Evolutionary conservation across 345 rosid species (phyloP).

Genomic region (Sonneratia caseolaris): DNA sequence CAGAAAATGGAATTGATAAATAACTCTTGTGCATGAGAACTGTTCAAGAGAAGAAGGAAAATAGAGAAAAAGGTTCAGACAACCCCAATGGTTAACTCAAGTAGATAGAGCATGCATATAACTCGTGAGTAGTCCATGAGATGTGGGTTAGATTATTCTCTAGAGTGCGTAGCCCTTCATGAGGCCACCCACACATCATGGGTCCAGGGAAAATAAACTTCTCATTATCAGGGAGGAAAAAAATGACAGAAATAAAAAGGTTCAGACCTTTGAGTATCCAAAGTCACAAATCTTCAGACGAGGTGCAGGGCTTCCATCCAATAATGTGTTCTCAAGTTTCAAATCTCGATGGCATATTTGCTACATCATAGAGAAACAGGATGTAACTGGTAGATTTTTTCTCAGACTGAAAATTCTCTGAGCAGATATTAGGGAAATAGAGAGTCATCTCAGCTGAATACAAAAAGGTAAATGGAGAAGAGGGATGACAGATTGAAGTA

Average conservation of each 20-base stretch:
- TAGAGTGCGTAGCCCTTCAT: too few relatives aligned
- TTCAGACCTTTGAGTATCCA: conserved; percentile 94
- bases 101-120: too few relatives aligned
- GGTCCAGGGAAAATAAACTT: too few relatives aligned
- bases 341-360: conserved; percentile 97
- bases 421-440: neutral
- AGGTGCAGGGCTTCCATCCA: conserved; percentile 97
- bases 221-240: too few relatives aligned
- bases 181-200: too few relatives aligned
- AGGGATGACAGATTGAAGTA: conserved; percentile 14
- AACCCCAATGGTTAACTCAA: too few relatives aligned
- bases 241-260: neutral
- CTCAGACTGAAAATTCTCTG: neutral
- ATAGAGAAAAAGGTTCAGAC: too few relatives aligned
- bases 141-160: too few relatives aligned
- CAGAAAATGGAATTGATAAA: neutral
- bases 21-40: neutral
- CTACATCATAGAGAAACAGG: conserved; percentile 19
- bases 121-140: too few relatives aligned
- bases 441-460: neutral
- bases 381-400: neutral
- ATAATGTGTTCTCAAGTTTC: conserved; percentile 84
- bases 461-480: neutral
- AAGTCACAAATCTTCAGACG: conserved; percentile 95
- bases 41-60: neutral